Evolutionary conservation across 768 basidiomycete genomes (phyloP), one percentile per base, ranked within the genome.

Genomic region (Xanthoconium purpureum): DNA sequence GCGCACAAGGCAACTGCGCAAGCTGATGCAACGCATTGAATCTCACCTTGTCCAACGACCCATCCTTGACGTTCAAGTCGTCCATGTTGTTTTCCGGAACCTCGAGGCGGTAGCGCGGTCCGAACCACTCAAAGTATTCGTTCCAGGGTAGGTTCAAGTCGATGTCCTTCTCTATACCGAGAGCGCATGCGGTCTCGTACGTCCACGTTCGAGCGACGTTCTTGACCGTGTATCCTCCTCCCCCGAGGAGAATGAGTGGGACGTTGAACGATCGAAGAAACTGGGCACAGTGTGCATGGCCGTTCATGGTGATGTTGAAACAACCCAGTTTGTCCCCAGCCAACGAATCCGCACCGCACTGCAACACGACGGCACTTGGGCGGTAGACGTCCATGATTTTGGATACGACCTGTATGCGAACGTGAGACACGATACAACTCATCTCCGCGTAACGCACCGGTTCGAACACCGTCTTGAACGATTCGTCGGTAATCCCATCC

Each of bases 111-210:
- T 95, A 99, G 58, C 94, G 78, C 15, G 96, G 96, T 0, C 95
- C 97, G 70, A 95, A 98, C 87, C 94, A 99, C 71, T 98, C 96
- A 68, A 98, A 91, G 70, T 94, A 96, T 62, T 87, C 83, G 71
- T 87, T 91, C 84, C 85, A 93, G 2, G 90, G 91, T 55, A 94
- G 73, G 62, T 90, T 88, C 18, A 80, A 79, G 66, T 92, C 87
- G 52, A 91, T 86, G 13, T 81, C 80, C 40, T 90, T 76, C 66
- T 94, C 88, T 44, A 89, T 80, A 2, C 92, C 95, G n/a, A 94
- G 81, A 20, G 93, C 91, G 64, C 95, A 89, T 1, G 94, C 96
- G 0, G 97, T 99, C 72, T 99, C 96, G 75, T 91, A 96, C 32
- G 94, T 87, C 96, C 96, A 99, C 36, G 88, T 85, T 44, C 93